Conservation (phyloP, 495 filamentous ascomycete genomes). For the Aspergillus kassunensis region DNA sequence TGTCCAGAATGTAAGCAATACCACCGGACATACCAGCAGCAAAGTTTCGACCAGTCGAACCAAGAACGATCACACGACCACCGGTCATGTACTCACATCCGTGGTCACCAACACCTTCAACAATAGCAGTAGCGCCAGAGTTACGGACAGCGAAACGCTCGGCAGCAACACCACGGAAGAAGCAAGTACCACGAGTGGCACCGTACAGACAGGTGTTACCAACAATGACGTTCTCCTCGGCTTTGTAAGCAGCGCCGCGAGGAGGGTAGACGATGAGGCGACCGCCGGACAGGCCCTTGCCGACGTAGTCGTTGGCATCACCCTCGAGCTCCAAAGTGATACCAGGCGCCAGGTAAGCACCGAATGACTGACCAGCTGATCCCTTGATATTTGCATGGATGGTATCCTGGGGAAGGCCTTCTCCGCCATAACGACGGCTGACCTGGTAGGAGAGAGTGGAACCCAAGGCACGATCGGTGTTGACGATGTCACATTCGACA, state of each 20-base stretch:
- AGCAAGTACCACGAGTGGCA: constrained; percentile 87
- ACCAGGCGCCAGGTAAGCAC: constrained; percentile 91
- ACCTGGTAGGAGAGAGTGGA: constrained; percentile 97
- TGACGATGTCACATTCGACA: constrained; percentile 97
- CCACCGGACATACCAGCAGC: constrained; percentile 99
- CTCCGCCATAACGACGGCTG: constrained; percentile 87
- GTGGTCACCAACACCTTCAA: constrained; percentile 97
- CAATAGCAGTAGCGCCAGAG: constrained; percentile 93
- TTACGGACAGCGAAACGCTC: constrained; percentile 98
- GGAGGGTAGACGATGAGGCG: constrained; percentile 96
- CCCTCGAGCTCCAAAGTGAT: constrained; percentile 96
- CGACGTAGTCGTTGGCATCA: constrained; percentile 97
- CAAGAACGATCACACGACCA: constrained; percentile 85
- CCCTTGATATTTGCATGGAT: constrained; percentile 97
- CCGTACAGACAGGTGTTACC: constrained; percentile 98
- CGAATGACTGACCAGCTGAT: constrained; percentile 98
- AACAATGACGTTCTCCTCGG: constrained; percentile 95
- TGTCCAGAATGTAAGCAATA: constrained; percentile 95
- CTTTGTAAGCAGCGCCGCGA: constrained; percentile 88
- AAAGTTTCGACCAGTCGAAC: constrained; percentile 96
- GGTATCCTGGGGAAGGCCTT: constrained; percentile 87
- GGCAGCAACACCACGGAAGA: constrained; percentile 96
- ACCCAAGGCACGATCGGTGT: constrained; percentile 93
- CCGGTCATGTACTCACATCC: constrained; percentile 99
- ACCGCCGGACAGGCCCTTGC: constrained; percentile 94